Conservation (phyloP, 495 filamentous ascomycete species). For the Penicillium taxi region DNA sequence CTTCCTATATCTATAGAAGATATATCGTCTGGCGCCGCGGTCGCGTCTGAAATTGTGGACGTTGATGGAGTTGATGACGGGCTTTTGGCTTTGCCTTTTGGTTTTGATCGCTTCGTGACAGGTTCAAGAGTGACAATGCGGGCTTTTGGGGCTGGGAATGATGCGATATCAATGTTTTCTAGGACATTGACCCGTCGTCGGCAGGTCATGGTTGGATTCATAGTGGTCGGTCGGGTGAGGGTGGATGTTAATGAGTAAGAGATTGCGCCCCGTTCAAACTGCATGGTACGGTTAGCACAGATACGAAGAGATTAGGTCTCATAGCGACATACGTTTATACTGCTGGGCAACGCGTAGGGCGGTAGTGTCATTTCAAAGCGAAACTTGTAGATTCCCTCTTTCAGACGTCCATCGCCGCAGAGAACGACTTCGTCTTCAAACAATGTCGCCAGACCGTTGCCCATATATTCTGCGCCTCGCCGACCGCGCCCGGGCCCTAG, state of each 20-base stretch:
- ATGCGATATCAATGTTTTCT: conserved; percentile 60
- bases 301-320: not conserved
- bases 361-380: conserved; percentile 81
- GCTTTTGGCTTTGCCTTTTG: conserved; percentile 33
- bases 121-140: conserved; percentile 78
- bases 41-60: conserved; percentile 26
- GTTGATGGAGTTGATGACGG: too few relatives aligned
- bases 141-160: conserved; percentile 51
- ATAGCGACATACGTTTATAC: conserved; percentile 69
- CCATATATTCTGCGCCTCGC: conserved; percentile 59
- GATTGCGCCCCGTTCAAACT: conserved; percentile 95
- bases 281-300: conserved; percentile 15
- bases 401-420: conserved; percentile 82
- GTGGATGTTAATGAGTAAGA: conserved; percentile 85
- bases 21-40: conserved; percentile 26
- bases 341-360: conserved; percentile 73
- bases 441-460: conserved; percentile 74
- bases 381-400: conserved; percentile 83
- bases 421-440: conserved; percentile 88
- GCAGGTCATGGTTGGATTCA: conserved; percentile 68
- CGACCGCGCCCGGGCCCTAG: conserved; percentile 47
- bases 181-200: conserved; percentile 71
- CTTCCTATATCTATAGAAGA: conserved; percentile 27
- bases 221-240: conserved; percentile 80
- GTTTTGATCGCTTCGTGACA: conserved; percentile 48